Percentiles rank a stretch among this genome's conserved stretches.
These are phyloP conservation scores for Lecanicillium sp. DNA, from an alignment of 2,329 filamentous ascomycete species.

Conservation along the genomic window DNA sequence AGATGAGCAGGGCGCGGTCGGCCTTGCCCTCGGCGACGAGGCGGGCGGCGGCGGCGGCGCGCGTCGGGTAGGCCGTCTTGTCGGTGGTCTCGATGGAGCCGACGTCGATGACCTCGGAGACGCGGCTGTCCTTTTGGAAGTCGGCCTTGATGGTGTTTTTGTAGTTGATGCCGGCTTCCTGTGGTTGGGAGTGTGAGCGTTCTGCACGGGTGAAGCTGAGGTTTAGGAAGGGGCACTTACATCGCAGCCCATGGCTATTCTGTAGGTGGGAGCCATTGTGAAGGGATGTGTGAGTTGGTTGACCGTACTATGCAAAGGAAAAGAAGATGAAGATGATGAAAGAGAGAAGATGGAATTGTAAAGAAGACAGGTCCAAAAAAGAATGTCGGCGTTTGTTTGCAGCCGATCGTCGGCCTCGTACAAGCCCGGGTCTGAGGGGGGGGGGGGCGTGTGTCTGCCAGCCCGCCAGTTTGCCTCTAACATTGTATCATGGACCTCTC, in stretches of 20 bases:
- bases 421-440: no score
- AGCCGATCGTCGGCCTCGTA: no score
- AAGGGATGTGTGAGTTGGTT: constrained; percentile 14
- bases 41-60: constrained; percentile 65
- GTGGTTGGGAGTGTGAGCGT: constrained; percentile 7
- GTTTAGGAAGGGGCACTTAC: constrained; percentile 30
- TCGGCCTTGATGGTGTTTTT: constrained; percentile 72
- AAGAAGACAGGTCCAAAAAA: background rate
- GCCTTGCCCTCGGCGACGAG: constrained; percentile 57
- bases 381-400: background rate
- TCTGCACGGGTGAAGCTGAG: background rate
- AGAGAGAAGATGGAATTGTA: background rate
- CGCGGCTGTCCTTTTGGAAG: constrained; percentile 60
- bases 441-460: no score
- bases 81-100: constrained; percentile 61
- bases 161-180: constrained; percentile 71
- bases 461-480: no score
- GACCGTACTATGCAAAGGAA: background rate
- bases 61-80: constrained; percentile 77
- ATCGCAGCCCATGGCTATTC: constrained; percentile 49
- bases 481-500: background rate
- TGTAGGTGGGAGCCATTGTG: constrained; percentile 44
- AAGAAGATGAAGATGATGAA: constrained; percentile 1
- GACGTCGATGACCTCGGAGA: constrained; percentile 65
- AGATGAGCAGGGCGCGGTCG: constrained; percentile 76